These are phyloP conservation scores for Suillus bovinus DNA, from an alignment of 768 basidiomycete genomes.

Conservation along the genomic window DNA sequence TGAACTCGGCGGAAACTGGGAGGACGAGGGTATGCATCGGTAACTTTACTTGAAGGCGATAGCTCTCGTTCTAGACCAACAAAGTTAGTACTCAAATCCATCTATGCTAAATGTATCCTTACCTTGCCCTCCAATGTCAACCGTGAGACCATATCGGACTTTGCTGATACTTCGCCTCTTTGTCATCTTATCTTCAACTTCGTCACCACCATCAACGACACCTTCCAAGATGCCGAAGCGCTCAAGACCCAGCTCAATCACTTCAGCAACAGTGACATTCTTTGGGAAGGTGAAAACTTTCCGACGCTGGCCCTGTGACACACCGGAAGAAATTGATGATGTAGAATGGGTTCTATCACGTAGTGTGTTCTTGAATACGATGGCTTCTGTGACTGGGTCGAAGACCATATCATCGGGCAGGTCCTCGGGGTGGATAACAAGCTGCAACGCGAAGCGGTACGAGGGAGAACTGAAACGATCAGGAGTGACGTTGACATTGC, in stretches of 20 bases:
- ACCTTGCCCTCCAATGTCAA: conserved; percentile 67
- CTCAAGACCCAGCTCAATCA: conserved; percentile 90
- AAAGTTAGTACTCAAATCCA: conserved; percentile 12
- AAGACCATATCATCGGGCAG: conserved; percentile 95
- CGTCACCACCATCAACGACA: conserved; percentile 98
- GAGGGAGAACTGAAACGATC: conserved; percentile 85
- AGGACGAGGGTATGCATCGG: conserved; percentile 80
- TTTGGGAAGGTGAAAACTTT: conserved; percentile 92
- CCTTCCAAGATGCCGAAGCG: conserved; percentile 94
- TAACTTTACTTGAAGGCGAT: conserved; percentile 74
- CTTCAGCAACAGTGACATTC: conserved; percentile 95
- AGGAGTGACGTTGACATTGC: conserved; percentile 48
- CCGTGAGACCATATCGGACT: conserved; percentile 81
- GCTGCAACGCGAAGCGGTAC: conserved; percentile 80
- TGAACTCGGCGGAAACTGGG: conserved; percentile 65
- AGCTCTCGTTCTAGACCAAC: conserved; percentile 68
- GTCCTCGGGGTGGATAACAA: conserved; percentile 87
- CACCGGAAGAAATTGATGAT: conserved; percentile 46
- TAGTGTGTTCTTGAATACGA: conserved; percentile 82
- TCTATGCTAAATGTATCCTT: conserved; percentile 19
- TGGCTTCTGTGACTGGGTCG: conserved; percentile 89
- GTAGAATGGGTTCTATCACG: conserved; percentile 50
- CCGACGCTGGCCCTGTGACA: conserved; percentile 62
- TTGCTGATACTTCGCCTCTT: conserved; percentile 77
- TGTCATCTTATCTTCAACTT: conserved; percentile 88